phyloP scores from a whole-genome alignment of 2,329 filamentous ascomycete genomes.

The Pezicula radicicola region DNA sequence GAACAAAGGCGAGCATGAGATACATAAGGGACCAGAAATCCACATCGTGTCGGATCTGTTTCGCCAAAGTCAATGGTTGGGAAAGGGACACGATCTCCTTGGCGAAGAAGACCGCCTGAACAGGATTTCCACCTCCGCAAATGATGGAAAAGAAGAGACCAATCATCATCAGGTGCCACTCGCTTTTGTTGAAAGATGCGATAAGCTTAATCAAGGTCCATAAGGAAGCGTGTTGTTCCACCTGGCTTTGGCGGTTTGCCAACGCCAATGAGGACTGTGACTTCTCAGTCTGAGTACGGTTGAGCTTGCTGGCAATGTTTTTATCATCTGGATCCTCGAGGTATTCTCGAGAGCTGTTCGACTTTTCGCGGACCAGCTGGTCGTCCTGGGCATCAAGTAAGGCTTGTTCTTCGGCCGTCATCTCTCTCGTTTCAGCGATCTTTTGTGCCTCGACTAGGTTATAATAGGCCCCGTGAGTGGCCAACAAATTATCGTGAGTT shows the following conservation, averaged over 20 bases:
- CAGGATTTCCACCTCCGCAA: conserved; percentile 77
- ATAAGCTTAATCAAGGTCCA: conserved; percentile 79
- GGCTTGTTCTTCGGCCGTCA: conserved; percentile 48
- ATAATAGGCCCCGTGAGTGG: conserved; percentile 70
- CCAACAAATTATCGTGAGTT: conserved; percentile 76
- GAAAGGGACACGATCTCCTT: conserved; percentile 78
- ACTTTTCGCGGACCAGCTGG: conserved; percentile 45
- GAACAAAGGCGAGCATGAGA: conserved; percentile 74
- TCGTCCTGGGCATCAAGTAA: conserved; percentile 48
- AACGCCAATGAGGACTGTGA: conserved; percentile 71
- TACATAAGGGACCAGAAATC: conserved; percentile 91
- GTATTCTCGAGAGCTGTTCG: conserved; percentile 37
- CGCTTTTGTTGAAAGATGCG: conserved; percentile 71
- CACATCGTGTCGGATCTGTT: conserved; percentile 62
- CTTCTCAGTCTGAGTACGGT: conserved; percentile 51
- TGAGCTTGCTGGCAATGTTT: conserved; percentile 53
- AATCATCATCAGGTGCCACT: conserved; percentile 68
- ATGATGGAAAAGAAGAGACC: conserved; percentile 74
- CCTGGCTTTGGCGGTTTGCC: conserved; percentile 48
- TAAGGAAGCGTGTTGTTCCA: conserved; percentile 59
- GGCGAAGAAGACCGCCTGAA: conserved; percentile 78
- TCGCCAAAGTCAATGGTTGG: conserved; percentile 35
- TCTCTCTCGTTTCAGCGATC: conserved; percentile 61
- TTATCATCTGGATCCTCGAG: conserved; percentile 59
- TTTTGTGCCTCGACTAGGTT: conserved; percentile 86